Conservation (phyloP, 176 grass and related monocot species). For the Bothriochloa decipiens region DNA sequence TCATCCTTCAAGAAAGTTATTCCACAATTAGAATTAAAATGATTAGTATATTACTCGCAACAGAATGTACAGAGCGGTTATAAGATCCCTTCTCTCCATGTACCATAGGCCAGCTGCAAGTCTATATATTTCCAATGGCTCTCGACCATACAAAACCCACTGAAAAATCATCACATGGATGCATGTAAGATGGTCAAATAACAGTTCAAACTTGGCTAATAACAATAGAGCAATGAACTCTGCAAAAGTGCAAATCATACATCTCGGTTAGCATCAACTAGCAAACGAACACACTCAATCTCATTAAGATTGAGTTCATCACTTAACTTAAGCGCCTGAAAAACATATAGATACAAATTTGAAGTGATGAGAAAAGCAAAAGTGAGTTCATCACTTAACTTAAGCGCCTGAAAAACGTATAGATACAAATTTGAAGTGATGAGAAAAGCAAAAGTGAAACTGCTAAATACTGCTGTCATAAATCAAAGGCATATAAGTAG, state of each 20-base stretch:
- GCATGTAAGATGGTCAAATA: constrained; percentile 34
- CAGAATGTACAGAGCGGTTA: constrained; percentile 91
- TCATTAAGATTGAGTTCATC: constrained; percentile 98
- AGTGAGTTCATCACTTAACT: no score
- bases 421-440: no score
- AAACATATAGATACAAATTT: constrained; percentile 23
- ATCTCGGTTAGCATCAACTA: constrained; percentile 86
- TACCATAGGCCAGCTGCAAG: constrained; percentile 95
- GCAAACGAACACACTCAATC: constrained; percentile 90
- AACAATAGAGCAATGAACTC: constrained; percentile 2
- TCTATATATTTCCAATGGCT: constrained; percentile 86
- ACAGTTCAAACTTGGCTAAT: constrained; percentile 11
- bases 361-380: constrained; percentile 21
- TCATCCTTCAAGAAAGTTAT: constrained; percentile 3
- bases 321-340: constrained; percentile 88
- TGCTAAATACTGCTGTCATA: background rate
- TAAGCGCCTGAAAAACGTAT: no score
- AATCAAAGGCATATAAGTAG: constrained; percentile 7
- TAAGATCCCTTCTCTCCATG: constrained; percentile 97
- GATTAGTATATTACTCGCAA: constrained; percentile 64
- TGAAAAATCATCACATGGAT: constrained; percentile 42
- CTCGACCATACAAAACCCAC: constrained; percentile 92
- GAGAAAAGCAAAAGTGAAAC: constrained; percentile 19
- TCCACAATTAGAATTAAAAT: constrained; percentile 16
- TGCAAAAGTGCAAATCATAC: constrained; percentile 56